phyloP scores from a whole-genome alignment of 2,329 filamentous ascomycete species.

The Aspergillus floridensis region DNA sequence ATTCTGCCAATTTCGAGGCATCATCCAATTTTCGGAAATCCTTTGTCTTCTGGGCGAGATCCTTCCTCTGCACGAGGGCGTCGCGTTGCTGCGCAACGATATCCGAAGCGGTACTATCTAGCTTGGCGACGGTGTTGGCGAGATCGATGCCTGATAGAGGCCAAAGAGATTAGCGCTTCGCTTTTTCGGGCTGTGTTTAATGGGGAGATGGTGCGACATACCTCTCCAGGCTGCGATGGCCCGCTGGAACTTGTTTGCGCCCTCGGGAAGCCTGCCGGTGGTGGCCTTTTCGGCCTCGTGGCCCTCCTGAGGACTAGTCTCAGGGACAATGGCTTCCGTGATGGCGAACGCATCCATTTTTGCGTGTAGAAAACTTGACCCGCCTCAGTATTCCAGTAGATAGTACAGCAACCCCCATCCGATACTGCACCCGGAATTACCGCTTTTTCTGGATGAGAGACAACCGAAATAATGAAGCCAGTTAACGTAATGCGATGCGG shows the following conservation, averaged over 20 bases:
- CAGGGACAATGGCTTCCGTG: constrained; percentile 39
- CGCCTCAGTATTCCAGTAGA: constrained; percentile 7
- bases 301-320: constrained; percentile 25
- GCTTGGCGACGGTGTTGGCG: constrained; percentile 73
- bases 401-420: constrained; percentile 25
- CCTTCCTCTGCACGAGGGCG: constrained; percentile 92
- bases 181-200: neutral
- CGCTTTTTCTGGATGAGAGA: constrained; percentile 2
- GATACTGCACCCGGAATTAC: constrained; percentile 16
- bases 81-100: constrained; percentile 91
- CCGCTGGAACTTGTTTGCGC: constrained; percentile 91
- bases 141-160: constrained; percentile 72
- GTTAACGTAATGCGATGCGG: constrained; percentile 22
- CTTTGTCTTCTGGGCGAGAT: constrained; percentile 98
- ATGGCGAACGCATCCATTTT: constrained; percentile 46
- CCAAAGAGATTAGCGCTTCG: constrained; percentile 4
- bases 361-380: neutral
- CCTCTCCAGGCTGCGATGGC: constrained; percentile 96
- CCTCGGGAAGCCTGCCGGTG: constrained; percentile 45
- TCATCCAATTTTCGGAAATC: constrained; percentile 95
- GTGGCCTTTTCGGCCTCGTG: constrained; percentile 24
- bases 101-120: constrained; percentile 92
- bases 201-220: constrained; percentile 41
- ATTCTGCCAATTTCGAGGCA: constrained; percentile 76
- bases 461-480: constrained; percentile 9